Conservation (phyloP, 257 asterid genomes). For the Nicotiana attenuata region DNA sequence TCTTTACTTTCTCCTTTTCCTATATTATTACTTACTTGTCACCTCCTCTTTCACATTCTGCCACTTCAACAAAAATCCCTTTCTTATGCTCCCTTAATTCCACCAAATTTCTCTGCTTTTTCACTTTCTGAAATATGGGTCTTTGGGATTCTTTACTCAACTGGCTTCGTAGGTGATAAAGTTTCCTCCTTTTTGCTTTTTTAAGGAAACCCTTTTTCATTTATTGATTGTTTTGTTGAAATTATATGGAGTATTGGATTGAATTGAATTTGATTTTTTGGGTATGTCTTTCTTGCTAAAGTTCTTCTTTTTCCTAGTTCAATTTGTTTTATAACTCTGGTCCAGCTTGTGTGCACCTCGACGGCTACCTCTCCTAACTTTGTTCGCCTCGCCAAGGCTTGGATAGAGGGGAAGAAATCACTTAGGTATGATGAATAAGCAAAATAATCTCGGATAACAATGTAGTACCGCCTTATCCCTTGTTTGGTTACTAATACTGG, state of each 20-base stretch:
- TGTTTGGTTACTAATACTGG: too few species aligned
- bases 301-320: background rate
- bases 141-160: constrained; percentile 74
- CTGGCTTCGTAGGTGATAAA: constrained; percentile 73
- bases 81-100: constrained; percentile 8
- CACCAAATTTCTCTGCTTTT: background rate
- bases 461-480: too few species aligned
- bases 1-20: background rate
- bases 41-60: constrained; percentile 9
- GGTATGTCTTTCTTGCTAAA: background rate
- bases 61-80: background rate
- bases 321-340: background rate
- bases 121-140: constrained; percentile 45
- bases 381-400: too few species aligned
- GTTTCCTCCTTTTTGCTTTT: background rate
- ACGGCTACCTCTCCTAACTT: too few species aligned
- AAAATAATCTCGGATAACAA: too few species aligned
- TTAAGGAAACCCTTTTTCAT: background rate
- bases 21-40: background rate
- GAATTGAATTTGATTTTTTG: background rate
- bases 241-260: background rate
- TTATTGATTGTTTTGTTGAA: background rate
- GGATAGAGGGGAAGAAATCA: too few species aligned
- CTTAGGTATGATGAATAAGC: too few species aligned
- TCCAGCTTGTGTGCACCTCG: too few species aligned